phyloP scores from a whole-genome alignment of 805 yeast species.

The Kuraishia hungarica region DNA sequence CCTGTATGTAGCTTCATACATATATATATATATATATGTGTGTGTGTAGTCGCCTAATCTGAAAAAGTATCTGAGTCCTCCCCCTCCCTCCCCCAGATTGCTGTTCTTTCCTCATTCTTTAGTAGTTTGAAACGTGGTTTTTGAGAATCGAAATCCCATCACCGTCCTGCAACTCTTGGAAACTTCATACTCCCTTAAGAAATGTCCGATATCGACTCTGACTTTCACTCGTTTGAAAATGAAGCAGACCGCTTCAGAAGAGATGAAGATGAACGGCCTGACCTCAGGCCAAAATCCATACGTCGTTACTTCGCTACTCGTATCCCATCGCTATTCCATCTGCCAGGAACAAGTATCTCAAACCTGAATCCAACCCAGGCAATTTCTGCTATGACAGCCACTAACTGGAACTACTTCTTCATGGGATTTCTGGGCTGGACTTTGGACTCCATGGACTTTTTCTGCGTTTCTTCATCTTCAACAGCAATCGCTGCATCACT shows the following conservation, averaged over 20 bases:
- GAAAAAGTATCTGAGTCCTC: too few relatives aligned
- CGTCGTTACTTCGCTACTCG: slow-evolving; percentile 33
- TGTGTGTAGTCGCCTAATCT: too few relatives aligned
- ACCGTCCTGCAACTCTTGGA: background rate
- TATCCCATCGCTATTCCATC: slow-evolving; percentile 40
- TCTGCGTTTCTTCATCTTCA: slow-evolving; percentile 45
- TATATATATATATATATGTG: too few relatives aligned
- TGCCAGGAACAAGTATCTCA: slow-evolving; percentile 26
- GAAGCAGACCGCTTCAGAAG: background rate
- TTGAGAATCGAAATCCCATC: background rate
- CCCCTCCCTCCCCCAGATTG: too few relatives aligned
- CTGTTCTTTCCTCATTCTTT: background rate
- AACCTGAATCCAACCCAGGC: slow-evolving; percentile 57
- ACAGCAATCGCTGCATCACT: slow-evolving; percentile 36
- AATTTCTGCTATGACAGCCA: slow-evolving; percentile 34
- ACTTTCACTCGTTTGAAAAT: background rate
- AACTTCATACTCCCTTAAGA: background rate
- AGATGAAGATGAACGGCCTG: slow-evolving; percentile 12
- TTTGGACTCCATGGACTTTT: slow-evolving; percentile 60
- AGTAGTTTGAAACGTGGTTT: background rate
- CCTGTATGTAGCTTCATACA: too few relatives aligned
- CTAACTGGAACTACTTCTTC: slow-evolving; percentile 48
- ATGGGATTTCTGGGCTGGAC: slow-evolving; percentile 54
- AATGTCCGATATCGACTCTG: background rate
- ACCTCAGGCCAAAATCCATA: slow-evolving; percentile 22